Base-by-base conservation (phyloP, 768 basidiomycete species). In the Strobilomyces dryophilus region DNA sequence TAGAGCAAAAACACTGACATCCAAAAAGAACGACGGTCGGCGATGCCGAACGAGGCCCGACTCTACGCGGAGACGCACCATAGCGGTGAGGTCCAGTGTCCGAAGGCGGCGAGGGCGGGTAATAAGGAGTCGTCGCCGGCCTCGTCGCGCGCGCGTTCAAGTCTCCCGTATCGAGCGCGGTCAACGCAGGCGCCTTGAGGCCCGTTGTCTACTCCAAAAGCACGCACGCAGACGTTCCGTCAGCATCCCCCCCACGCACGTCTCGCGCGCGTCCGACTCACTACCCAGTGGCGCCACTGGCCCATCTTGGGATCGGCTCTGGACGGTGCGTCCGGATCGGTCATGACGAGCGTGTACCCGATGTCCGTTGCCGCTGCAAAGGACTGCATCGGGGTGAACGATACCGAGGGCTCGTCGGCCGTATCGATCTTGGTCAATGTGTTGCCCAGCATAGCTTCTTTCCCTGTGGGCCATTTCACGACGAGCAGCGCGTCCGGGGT, bases 251-350 rank as follows among this genome's bases (percentile, higher is more conserved):
- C 24, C 10, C 4, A 15, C 32, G 14, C 29, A 11, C 36, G 26
- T 43, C 12, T 20, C 35, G 29, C 14, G 27, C 2, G n/a, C 12
- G 17, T 21, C 31, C 14, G 1, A 59, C 74, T 62, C 55, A 82
- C 79, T 34, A 83, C 66, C 81, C 80, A 82, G 52, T 83, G 82
- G 42, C 81, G 73, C 71, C 79, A 83, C 54, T 81, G 63, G 1
- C 76, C 70, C 62, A 70, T 79, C 57, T 73, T 78, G 1, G 78
- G 79, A 35, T 79, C 72, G 8, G 56, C 63, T 43, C 76, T 66
- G 1, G 78, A 80, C 0, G 81, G 82, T 4, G 82, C 82, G 53
- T 83, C 82, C 2, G 81, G 82, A 59, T 83, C 82, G 4, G 76
- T 76, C 78, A 82, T 76, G 32, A 80, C 77, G 34, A 82, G 66